phyloP scores from a whole-genome alignment of 495 filamentous ascomycete genomes.

The Aspergillus nanangensis region DNA sequence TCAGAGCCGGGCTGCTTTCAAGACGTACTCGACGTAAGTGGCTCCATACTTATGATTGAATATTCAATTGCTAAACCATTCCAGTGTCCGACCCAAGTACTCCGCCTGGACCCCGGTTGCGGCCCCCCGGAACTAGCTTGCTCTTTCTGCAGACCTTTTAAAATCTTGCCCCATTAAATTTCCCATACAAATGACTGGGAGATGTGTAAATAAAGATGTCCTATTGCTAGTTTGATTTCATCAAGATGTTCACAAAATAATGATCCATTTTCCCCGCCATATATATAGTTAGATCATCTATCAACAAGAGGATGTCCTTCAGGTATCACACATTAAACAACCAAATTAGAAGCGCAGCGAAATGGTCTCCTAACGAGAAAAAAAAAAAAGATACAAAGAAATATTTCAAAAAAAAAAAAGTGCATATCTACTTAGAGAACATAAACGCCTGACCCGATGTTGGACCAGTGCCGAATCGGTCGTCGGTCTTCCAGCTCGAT shows the following conservation, averaged over 20 bases:
- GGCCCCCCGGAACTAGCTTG: constrained; percentile 27
- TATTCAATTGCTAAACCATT: not conserved
- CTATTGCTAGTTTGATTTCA: constrained; percentile 24
- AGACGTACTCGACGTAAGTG: constrained; percentile 89
- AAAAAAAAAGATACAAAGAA: constrained; percentile 11
- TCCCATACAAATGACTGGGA: constrained; percentile 4
- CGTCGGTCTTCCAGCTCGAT: constrained; percentile 56
- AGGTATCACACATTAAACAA: constrained; percentile 29
- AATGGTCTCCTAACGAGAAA: too few relatives aligned
- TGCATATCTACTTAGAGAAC: constrained; percentile 29
- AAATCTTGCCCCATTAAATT: not conserved
- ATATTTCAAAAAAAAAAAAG: constrained; percentile 25
- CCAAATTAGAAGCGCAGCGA: too few relatives aligned
- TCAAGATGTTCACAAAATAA: constrained; percentile 14
- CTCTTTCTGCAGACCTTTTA: constrained; percentile 12
- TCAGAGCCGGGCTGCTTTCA: constrained; percentile 70
- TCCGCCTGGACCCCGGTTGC: constrained; percentile 42
- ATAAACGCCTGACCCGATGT: constrained; percentile 43
- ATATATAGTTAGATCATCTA: constrained; percentile 11
- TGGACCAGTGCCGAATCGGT: constrained; percentile 46
- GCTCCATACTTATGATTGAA: not conserved
- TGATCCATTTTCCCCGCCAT: constrained; percentile 6
- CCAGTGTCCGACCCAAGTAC: constrained; percentile 38
- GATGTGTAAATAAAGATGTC: constrained; percentile 43
- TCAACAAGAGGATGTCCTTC: constrained; percentile 12